phyloP scores from a whole-genome alignment of 2,329 filamentous ascomycete species.

The Apiospora saccharicola region DNA sequence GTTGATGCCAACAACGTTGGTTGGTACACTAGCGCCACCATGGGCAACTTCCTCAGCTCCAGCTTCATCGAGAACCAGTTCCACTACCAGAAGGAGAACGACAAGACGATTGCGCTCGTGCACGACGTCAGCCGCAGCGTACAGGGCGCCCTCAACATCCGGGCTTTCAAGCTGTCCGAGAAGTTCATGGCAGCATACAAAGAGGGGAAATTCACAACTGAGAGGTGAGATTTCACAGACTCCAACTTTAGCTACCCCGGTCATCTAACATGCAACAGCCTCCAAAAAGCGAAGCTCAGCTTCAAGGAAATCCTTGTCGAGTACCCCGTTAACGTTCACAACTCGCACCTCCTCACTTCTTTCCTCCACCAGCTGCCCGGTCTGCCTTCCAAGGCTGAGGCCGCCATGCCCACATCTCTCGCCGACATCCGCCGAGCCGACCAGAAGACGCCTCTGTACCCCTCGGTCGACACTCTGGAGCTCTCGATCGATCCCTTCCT shows the following conservation, averaged over 20 bases:
- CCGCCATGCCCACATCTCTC: slow-evolving; percentile 80
- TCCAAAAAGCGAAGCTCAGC: slow-evolving; percentile 92
- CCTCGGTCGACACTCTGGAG: slow-evolving; percentile 89
- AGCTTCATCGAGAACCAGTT: slow-evolving; percentile 98
- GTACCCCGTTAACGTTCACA: slow-evolving; percentile 88
- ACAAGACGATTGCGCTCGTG: slow-evolving; percentile 85
- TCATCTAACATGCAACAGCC: slow-evolving; percentile 57
- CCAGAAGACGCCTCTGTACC: slow-evolving; percentile 73
- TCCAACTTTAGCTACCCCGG: not conserved
- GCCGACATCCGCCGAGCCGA: slow-evolving; percentile 76
- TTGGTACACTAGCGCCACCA: slow-evolving; percentile 98
- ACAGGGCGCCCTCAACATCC: slow-evolving; percentile 86
- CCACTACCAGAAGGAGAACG: slow-evolving; percentile 96
- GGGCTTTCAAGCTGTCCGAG: slow-evolving; percentile 89
- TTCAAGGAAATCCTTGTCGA: slow-evolving; percentile 95
- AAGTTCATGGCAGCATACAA: slow-evolving; percentile 91
- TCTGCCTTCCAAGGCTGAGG: slow-evolving; percentile 68
- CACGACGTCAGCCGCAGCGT: slow-evolving; percentile 96
- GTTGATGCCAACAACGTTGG: slow-evolving; percentile 97
- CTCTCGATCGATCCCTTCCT: slow-evolving; percentile 96
- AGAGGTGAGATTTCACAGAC: slow-evolving; percentile 71
- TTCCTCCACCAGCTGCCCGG: slow-evolving; percentile 92
- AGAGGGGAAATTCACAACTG: slow-evolving; percentile 96
- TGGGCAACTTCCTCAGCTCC: slow-evolving; percentile 97
- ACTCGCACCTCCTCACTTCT: slow-evolving; percentile 94